Base-by-base conservation (phyloP, 129 eudicot species). In the Flaveria linearis region DNA sequence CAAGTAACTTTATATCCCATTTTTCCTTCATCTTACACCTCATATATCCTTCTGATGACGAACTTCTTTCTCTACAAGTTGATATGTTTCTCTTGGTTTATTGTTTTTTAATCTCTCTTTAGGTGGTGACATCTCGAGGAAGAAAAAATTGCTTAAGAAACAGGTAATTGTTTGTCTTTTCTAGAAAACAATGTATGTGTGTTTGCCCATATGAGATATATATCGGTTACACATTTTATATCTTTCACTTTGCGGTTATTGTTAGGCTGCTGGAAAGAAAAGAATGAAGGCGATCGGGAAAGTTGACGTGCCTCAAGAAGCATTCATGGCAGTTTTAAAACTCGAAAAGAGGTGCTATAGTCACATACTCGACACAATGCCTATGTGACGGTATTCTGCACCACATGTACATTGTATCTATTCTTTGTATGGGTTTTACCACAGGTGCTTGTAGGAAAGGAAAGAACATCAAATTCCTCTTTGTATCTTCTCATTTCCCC, bases 281-380 rank as follows among this genome's bases (percentile, higher is more conserved):
- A 83, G 98, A 87, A 94, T 94, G 98, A 94, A 94, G 81, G 83
- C 98, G 1, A 88, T 94, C 60, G 98, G 98, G 49, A 85, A 74
- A 79, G 98, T 94, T 45, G 96, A 89, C 62, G 98, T 94, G 69
- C 98, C 98, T 43, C 98, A 94, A 84, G 98, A 94, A 80, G 98
- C 98, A 50, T 94, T 94, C 70, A 94, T 94, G 98, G 98, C 97
- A 8, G 98, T 94, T 22, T 80, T 94, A 56, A 94, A 94, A 84
- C 98, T 94, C 43, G 97, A 94, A 70, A 94, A 66, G 97, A 94
- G 84, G 98, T 94, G 72, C 76, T 91, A 71, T 91, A 76, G 84
- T 85, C 25, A 3, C 49, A 51, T 53, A 72, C 58, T 16, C 72
- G 2, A 65, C 49, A 30, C 46, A 30, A 63, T 30, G 45, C n/a